Evolutionary conservation across 148 eudicot genomes (phyloP).

Genomic region (Cornus florida): DNA sequence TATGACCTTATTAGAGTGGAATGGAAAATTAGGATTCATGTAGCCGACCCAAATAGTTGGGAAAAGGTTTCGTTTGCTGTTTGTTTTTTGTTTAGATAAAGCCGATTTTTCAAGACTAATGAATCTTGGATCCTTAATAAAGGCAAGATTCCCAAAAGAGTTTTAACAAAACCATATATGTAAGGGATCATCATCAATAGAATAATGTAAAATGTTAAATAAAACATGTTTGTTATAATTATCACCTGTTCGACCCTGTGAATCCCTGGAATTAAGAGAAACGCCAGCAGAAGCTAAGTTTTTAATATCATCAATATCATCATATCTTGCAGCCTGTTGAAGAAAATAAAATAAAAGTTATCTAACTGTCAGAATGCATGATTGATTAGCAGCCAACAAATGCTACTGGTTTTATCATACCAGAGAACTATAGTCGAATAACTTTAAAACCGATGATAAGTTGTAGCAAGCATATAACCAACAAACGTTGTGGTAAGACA

Average conservation of each 20-base stretch:
- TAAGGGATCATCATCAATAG: not conserved
- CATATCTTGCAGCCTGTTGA: slow-evolving; percentile 87
- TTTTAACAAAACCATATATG: too few relatives aligned
- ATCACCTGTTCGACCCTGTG: slow-evolving; percentile 83
- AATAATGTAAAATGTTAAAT: not conserved
- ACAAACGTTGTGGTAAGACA: not conserved
- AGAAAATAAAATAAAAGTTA: slow-evolving; percentile 4
- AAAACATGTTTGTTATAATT: not conserved
- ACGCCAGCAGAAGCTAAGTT: slow-evolving; percentile 62
- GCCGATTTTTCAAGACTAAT: too few relatives aligned
- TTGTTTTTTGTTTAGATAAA: too few relatives aligned
- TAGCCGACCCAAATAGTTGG: too few relatives aligned
- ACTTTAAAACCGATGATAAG: not conserved
- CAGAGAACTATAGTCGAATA: not conserved
- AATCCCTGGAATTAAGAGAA: slow-evolving; percentile 67
- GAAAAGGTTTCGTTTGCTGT: too few relatives aligned
- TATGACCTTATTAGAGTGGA: too few relatives aligned
- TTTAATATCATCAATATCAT: slow-evolving; percentile 70
- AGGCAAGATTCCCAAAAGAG: too few relatives aligned
- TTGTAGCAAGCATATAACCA: not conserved
- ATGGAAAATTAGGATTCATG: too few relatives aligned
- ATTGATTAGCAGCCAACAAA: not conserved
- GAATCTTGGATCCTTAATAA: too few relatives aligned
- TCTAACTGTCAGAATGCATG: not conserved
- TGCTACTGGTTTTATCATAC: not conserved